Percentiles rank a stretch among this genome's conserved stretches.
phyloP scores from a whole-genome alignment of 768 basidiomycete genomes.

The Mycena filopes region DNA sequence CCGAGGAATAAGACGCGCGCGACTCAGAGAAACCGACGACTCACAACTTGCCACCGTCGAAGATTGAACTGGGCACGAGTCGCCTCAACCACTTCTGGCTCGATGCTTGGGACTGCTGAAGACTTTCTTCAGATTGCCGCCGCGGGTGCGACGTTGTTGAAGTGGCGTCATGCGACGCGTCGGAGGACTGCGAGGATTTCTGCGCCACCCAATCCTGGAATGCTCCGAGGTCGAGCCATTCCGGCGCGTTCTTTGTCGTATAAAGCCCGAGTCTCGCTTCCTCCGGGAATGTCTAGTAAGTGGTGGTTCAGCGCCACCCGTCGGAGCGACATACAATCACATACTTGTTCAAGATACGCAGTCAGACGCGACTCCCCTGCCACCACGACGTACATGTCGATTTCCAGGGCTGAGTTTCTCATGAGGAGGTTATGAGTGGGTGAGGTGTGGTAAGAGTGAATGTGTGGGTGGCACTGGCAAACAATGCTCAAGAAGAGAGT shows the following conservation, averaged over 20 bases:
- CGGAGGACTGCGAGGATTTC: not conserved
- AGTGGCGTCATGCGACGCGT: not conserved
- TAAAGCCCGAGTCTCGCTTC: not conserved
- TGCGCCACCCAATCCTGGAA: slow-evolving; percentile 21
- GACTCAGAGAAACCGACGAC: too few species aligned
- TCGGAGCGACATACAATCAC: not conserved
- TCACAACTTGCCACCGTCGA: too few species aligned
- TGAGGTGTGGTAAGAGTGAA: not conserved
- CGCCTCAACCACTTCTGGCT: not conserved
- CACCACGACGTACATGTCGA: slow-evolving; percentile 27
- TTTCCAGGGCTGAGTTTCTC: slow-evolving; percentile 4
- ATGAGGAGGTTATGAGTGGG: not conserved
- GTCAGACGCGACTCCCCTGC: slow-evolving; percentile 28
- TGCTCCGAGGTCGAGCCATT: slow-evolving; percentile 27
- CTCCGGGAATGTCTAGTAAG: slow-evolving; percentile 18
- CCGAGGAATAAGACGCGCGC: too few species aligned
- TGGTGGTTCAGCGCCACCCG: not conserved
- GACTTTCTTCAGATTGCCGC: not conserved
- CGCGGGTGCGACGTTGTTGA: not conserved
- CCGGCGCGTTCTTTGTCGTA: slow-evolving; percentile 18
- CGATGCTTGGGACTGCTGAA: not conserved
- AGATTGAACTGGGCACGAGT: too few species aligned
- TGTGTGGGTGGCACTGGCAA: not conserved
- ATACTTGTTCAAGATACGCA: slow-evolving; percentile 26
- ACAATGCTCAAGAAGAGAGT: not conserved